These are phyloP conservation scores for Starmerella scarabaei DNA, from an alignment of 805 yeast species.

Conservation along the genomic window DNA sequence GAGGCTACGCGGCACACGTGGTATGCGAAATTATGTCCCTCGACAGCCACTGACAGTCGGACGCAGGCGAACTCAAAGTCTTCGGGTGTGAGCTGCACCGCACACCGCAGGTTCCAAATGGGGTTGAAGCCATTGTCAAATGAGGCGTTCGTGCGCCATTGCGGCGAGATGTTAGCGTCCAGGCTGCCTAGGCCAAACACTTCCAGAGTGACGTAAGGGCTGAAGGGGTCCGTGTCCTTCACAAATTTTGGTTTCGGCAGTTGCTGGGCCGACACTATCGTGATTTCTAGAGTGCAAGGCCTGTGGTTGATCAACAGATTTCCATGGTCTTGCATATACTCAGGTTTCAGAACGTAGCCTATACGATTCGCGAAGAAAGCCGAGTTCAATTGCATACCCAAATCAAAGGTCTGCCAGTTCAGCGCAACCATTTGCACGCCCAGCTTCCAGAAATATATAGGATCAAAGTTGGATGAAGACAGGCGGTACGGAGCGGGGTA, in stretches of 20 bases:
- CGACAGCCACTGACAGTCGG: constrained; percentile 27
- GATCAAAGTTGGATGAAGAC: constrained; percentile 69
- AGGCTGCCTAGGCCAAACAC: constrained; percentile 33
- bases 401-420: constrained; percentile 88
- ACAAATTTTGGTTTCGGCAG: constrained; percentile 55
- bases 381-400: constrained; percentile 78
- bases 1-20: constrained; percentile 48
- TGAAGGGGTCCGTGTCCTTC: constrained; percentile 35
- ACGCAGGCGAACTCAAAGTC: constrained; percentile 28
- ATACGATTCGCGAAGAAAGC: constrained; percentile 44
- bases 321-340: constrained; percentile 15
- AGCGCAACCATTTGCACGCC: constrained; percentile 95
- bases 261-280: constrained; percentile 70
- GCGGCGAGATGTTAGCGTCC: constrained; percentile 5
- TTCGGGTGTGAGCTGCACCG: constrained; percentile 29
- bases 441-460: constrained; percentile 63
- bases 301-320: neutral
- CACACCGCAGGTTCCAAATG: constrained; percentile 52
- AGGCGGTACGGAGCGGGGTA: constrained; percentile 75
- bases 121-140: constrained; percentile 79
- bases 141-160: constrained; percentile 30
- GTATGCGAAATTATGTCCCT: constrained; percentile 39
- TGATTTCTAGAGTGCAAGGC: constrained; percentile 26
- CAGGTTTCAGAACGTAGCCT: constrained; percentile 77
- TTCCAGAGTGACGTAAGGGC: constrained; percentile 53